A percentile compares a stretch with the other conserved stretches of the same genome.
phyloP scores from a whole-genome alignment of 2,329 filamentous ascomycete species.

The Fusarium armeniacum region DNA sequence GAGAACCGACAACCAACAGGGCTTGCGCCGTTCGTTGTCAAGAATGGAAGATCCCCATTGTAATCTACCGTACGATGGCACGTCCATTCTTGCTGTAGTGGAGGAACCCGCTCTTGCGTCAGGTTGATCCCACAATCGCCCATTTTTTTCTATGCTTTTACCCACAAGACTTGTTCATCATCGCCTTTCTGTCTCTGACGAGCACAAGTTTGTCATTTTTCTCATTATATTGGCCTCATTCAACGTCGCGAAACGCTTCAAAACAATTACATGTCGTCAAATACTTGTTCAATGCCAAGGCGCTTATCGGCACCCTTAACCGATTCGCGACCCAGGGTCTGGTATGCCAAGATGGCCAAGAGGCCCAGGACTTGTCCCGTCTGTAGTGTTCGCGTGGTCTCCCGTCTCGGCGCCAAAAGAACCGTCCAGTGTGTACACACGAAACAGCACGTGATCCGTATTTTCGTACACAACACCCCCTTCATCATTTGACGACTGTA shows the following conservation, averaged over 20 bases:
- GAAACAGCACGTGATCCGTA: constrained; percentile 31
- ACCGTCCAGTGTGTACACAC: neutral
- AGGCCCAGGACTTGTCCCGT: constrained; percentile 42
- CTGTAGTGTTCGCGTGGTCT: constrained; percentile 29
- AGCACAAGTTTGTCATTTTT: neutral
- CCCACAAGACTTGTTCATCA: constrained; percentile 23
- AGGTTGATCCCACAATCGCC: constrained; percentile 16
- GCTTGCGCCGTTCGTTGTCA: constrained; percentile 5
- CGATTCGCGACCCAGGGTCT: constrained; percentile 46
- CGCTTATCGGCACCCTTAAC: constrained; percentile 47
- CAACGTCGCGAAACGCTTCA: neutral
- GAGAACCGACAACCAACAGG: neutral
- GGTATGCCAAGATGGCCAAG: constrained; percentile 46
- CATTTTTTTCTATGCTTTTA: constrained; percentile 13
- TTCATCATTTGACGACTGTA: neutral
- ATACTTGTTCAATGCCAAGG: constrained; percentile 45
- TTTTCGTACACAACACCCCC: neutral
- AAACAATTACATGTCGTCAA: constrained; percentile 28
- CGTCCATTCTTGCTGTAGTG: constrained; percentile 25
- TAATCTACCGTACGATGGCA: constrained; percentile 28
- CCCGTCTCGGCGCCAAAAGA: constrained; percentile 28
- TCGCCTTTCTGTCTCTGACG: neutral
- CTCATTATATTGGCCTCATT: neutral
- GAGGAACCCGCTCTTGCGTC: constrained; percentile 8
- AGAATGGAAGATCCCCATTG: constrained; percentile 27